A percentile compares a stretch with the other conserved stretches of the same genome.
Conservation (phyloP, 352 stramenopile genomes). For the Phytophthora fragariae region DNA sequence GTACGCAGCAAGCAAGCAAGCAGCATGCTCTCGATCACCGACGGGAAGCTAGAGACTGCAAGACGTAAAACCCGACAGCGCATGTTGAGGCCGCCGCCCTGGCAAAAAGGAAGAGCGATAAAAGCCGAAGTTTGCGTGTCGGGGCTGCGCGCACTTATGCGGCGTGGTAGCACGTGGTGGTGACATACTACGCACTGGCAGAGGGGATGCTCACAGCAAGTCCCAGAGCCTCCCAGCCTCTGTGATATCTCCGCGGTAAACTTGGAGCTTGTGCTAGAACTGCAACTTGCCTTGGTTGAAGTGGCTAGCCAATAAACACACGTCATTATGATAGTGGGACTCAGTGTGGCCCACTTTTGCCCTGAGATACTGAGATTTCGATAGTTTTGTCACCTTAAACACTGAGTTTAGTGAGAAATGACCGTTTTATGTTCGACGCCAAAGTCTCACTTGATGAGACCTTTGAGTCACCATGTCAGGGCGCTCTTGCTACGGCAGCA, state of each 20-base stretch:
- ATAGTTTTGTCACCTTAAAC: background rate
- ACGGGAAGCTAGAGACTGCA: too few relatives aligned
- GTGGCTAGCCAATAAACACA: background rate
- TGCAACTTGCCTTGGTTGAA: background rate
- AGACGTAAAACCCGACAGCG: background rate
- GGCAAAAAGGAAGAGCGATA: background rate
- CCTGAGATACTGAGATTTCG: constrained; percentile 1
- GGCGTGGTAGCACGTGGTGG: background rate
- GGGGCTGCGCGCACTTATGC: background rate
- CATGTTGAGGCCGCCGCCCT: background rate
- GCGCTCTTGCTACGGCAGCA: too few relatives aligned
- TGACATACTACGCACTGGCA: background rate
- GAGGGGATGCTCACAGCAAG: background rate
- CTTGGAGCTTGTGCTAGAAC: background rate
- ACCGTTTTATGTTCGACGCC: too few relatives aligned
- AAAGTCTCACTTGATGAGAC: too few relatives aligned
- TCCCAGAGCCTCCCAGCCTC: background rate
- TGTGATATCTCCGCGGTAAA: constrained; percentile 3
- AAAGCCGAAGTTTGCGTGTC: background rate
- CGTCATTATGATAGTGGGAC: background rate
- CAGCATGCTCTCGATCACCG: background rate
- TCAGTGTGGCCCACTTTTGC: background rate
- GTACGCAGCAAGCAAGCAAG: background rate
- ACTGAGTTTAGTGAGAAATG: too few relatives aligned
- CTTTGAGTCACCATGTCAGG: too few relatives aligned